Evolutionary conservation across 2,329 filamentous ascomycete genomes (phyloP), one percentile per base, ranked within the genome.

Genomic region (Fusarium lyarnte): DNA sequence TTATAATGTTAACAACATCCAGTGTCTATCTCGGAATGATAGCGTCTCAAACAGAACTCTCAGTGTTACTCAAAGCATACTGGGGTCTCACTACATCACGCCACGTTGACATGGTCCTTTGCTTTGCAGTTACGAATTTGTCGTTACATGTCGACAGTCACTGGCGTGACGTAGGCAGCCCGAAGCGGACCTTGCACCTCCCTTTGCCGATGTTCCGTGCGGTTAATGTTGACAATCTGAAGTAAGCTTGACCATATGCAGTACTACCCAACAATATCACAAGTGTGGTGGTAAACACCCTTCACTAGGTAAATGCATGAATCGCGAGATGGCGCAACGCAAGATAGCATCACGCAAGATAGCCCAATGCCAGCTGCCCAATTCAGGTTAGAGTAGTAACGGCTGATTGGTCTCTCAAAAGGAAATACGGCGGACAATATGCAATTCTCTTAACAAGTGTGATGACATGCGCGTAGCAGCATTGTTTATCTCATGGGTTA

Each of bases 361-460:
- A 52, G 8, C 19, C 25, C 8, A 16, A 21, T 36, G 5, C 10
- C 13, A 27, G 23, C 33, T 52, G 7, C 23, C 33, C 7, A 27
- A 52, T 27, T 5, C 3, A 27, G 29, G 4, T 10, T 31, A 9
- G 29, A 31, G 29, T 31, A 31, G 10, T 31, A 9, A 31, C 3
- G 29, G 29, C 3, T 31, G 29, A 4, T 12, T 31, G 29, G 29
- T 11, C 9, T 9, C 5, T 29, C 3, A 21, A 6, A 1, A 35
- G 21, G 2, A 14, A 6, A 4, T 14, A 1, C 8, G 5, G 6
- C 12, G 7, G 27, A 6, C 6, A 11, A 36, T 4, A 36, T 5
- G 29, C 19, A 33, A 33, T 8, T 16, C 6, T 21, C 17, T 9
- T 11, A 0, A 4, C 1, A 6, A 4, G 5, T 5, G 5, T 3